Evolutionary conservation across 2,329 filamentous ascomycete species (phyloP).

Genomic region (Aspergillus phoenicis): DNA sequence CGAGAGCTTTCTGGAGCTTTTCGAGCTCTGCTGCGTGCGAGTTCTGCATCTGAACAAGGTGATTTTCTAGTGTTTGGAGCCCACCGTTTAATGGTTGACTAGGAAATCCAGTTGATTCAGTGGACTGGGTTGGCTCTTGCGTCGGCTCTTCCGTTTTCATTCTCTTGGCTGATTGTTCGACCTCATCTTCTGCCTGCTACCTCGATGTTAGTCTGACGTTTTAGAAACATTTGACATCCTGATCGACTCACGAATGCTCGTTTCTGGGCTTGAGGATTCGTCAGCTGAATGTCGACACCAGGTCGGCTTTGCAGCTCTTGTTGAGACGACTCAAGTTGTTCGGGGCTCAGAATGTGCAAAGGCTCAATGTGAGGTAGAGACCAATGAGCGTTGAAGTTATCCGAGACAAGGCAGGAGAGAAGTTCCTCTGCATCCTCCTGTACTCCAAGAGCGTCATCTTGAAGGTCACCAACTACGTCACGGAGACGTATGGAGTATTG

Average conservation of each 20-base stretch:
- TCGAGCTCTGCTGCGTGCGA: slow-evolving; percentile 36
- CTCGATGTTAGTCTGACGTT: slow-evolving; percentile 18
- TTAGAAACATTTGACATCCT: neutral
- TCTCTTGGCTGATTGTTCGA: slow-evolving; percentile 39
- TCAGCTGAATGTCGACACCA: neutral
- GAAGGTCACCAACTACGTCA: slow-evolving; percentile 44
- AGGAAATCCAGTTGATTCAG: slow-evolving; percentile 35
- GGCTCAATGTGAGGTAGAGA: slow-evolving; percentile 41
- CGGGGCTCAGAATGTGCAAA: slow-evolving; percentile 36
- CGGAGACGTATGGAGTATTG: slow-evolving; percentile 37
- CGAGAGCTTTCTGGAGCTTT: slow-evolving; percentile 32
- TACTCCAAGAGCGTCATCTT: slow-evolving; percentile 45
- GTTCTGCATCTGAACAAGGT: slow-evolving; percentile 34
- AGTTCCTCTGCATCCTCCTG: slow-evolving; percentile 45
- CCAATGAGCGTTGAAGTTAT: slow-evolving; percentile 43
- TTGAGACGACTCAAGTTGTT: slow-evolving; percentile 26
- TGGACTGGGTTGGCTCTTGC: slow-evolving; percentile 42
- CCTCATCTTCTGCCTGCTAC: slow-evolving; percentile 36
- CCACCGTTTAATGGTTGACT: slow-evolving; percentile 36
- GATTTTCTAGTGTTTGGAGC: slow-evolving; percentile 32
- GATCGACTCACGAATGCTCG: slow-evolving; percentile 34
- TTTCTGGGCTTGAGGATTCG: slow-evolving; percentile 27
- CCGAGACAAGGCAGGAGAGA: slow-evolving; percentile 35
- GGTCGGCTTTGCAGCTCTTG: slow-evolving; percentile 12
- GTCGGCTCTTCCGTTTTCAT: slow-evolving; percentile 36